Percentiles rank a stretch among this genome's conserved stretches.
Conservation (phyloP, 805 yeast species). For the Yarrowia divulgata region DNA sequence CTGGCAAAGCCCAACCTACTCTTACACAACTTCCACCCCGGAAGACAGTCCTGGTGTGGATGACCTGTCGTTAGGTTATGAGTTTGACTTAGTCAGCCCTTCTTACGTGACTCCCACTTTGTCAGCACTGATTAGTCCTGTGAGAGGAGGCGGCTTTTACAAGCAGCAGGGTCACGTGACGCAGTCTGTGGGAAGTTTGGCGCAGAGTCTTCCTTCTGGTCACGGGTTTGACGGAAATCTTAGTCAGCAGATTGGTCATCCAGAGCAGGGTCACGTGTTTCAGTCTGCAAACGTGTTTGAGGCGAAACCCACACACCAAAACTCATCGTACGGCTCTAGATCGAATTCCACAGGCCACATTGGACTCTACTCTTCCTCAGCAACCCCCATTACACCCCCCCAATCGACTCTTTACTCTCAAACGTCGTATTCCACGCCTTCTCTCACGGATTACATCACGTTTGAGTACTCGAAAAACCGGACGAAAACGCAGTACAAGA, state of each 20-base stretch:
- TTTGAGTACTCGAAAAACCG: conserved; percentile 51
- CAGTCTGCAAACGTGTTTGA: conserved; percentile 1
- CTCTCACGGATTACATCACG: conserved; percentile 43
- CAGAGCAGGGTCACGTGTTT: no score
- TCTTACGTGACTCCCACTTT: conserved; percentile 4
- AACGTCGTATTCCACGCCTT: conserved; percentile 3
- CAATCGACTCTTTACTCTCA: neutral
- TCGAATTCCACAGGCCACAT: conserved; percentile 4
- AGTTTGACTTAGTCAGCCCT: conserved; percentile 20
- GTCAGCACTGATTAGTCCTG: conserved; percentile 2
- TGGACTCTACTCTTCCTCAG: neutral
- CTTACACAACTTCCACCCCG: conserved; percentile 20
- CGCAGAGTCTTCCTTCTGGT: no score
- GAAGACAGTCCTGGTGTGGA: conserved; percentile 18
- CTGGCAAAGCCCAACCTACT: conserved; percentile 22
- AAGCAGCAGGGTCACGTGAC: neutral
- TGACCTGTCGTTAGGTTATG: conserved; percentile 14
- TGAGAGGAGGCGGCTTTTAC: neutral
- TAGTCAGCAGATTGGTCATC: no score
- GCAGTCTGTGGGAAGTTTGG: neutral
- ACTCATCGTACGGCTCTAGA: neutral
- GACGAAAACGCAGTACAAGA: conserved; percentile 47
- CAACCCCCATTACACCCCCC: neutral
- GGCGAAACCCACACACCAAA: neutral
- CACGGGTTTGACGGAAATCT: no score